Conservation (phyloP, 2,329 filamentous ascomycete species). For the Curvularia sp. region DNA sequence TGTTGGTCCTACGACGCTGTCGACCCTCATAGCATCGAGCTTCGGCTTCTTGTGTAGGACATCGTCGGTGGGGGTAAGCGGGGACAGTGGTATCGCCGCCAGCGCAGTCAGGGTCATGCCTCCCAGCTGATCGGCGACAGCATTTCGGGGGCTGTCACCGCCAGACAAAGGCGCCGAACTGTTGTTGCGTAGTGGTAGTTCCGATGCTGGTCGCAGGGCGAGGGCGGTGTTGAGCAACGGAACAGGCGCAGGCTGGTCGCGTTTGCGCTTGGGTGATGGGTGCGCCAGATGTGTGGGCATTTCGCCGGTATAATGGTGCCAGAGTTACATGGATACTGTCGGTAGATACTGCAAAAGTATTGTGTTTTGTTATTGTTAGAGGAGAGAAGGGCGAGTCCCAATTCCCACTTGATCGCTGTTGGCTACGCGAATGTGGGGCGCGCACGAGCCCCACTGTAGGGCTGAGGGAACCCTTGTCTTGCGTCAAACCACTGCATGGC, state of each 20-base stretch:
- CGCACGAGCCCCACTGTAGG: slow-evolving; percentile 27
- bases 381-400: slow-evolving; percentile 10
- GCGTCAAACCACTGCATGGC: slow-evolving; percentile 10
- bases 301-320: slow-evolving; percentile 25
- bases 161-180: slow-evolving; percentile 33
- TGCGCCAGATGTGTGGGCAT: slow-evolving; percentile 47
- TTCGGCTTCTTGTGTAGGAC: slow-evolving; percentile 48
- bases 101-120: slow-evolving; percentile 40
- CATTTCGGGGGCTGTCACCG: slow-evolving; percentile 45
- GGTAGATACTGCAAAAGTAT: slow-evolving; percentile 2
- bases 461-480: slow-evolving; percentile 27
- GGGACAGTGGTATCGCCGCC: slow-evolving; percentile 42
- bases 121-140: slow-evolving; percentile 46
- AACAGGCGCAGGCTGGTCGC: slow-evolving; percentile 40
- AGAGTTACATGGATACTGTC: slow-evolving; percentile 39
- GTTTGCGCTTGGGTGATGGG: slow-evolving; percentile 51
- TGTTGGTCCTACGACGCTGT: slow-evolving; percentile 26
- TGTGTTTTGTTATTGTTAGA: slow-evolving; percentile 8
- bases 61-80: slow-evolving; percentile 46
- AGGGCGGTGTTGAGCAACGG: slow-evolving; percentile 46
- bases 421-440: slow-evolving; percentile 31
- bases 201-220: slow-evolving; percentile 36
- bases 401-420: slow-evolving; percentile 25
- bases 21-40: slow-evolving; percentile 35
- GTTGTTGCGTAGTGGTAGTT: slow-evolving; percentile 32